Evolutionary conservation across 2,329 filamentous ascomycete genomes (phyloP).

Genomic region (Phialemoniopsis sp.): DNA sequence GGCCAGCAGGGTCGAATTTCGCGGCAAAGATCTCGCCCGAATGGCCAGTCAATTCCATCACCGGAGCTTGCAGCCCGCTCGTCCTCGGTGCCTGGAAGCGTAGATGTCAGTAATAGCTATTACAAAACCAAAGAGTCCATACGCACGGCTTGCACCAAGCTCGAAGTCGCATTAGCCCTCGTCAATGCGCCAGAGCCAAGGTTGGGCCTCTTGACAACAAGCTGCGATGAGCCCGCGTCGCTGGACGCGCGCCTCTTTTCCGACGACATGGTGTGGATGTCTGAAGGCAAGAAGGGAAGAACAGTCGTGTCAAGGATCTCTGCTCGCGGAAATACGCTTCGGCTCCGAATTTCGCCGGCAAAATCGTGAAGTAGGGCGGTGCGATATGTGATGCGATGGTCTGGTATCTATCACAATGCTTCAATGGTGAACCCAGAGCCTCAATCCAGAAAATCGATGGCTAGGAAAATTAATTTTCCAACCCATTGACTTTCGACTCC

Average conservation of each 20-base stretch:
- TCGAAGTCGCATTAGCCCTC: conserved; percentile 43
- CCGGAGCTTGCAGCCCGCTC: conserved; percentile 79
- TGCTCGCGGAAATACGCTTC: too few relatives aligned
- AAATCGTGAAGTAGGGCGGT: too few relatives aligned
- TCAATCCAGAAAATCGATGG: too few relatives aligned
- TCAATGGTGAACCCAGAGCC: too few relatives aligned
- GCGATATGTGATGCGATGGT: too few relatives aligned
- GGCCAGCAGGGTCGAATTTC: conserved; percentile 84
- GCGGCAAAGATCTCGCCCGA: conserved; percentile 87
- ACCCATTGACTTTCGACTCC: too few relatives aligned
- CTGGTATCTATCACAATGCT: too few relatives aligned
- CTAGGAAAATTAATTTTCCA: too few relatives aligned
- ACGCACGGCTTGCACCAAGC: conserved; percentile 48
- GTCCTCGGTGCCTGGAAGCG: conserved; percentile 64
- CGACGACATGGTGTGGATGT: conserved; percentile 63
- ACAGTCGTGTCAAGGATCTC: too few relatives aligned
- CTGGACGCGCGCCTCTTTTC: conserved; percentile 91
- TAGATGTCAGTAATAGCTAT: conserved; percentile 1
- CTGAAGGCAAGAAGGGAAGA: background rate
- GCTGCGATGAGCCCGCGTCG: conserved; percentile 73
- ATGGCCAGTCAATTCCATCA: conserved; percentile 87
- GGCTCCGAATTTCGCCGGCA: too few relatives aligned
- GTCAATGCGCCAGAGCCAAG: conserved; percentile 46
- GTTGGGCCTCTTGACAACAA: conserved; percentile 88
- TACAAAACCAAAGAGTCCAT: background rate